Conservation (phyloP, 805 yeast species). For the Candida arabinofermentans region DNA sequence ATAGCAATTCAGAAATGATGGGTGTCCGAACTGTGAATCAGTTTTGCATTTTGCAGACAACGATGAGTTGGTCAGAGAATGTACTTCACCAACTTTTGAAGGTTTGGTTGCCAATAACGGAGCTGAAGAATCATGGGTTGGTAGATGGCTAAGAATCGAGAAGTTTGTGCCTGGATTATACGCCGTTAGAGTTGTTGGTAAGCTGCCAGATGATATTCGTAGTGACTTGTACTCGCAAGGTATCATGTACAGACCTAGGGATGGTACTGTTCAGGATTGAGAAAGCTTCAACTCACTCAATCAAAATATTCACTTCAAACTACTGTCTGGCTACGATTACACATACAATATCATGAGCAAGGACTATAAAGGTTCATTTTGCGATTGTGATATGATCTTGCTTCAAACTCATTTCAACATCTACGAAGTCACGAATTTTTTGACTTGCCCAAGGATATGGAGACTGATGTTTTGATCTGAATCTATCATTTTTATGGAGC, state of each 20-base stretch:
- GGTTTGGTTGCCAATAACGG: constrained; percentile 90
- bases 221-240: constrained; percentile 69
- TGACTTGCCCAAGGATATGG: too few relatives aligned
- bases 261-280: constrained; percentile 60
- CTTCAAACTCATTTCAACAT: too few relatives aligned
- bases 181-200: constrained; percentile 91
- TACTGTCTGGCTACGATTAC: too few relatives aligned
- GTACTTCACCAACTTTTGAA: constrained; percentile 95
- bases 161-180: constrained; percentile 85
- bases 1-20: constrained; percentile 68
- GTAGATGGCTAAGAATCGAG: constrained; percentile 90
- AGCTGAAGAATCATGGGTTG: constrained; percentile 89
- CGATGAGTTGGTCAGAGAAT: constrained; percentile 79
- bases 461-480: too few relatives aligned
- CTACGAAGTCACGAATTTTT: too few relatives aligned
- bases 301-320: too few relatives aligned
- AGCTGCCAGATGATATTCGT: constrained; percentile 81
- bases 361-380: too few relatives aligned
- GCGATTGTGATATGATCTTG: too few relatives aligned
- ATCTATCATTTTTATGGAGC: too few relatives aligned
- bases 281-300: too few relatives aligned
- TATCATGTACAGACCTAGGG: constrained; percentile 89
- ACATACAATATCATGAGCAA: too few relatives aligned
- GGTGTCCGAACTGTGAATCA: constrained; percentile 96
- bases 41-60: constrained; percentile 72